Evolutionary conservation across 495 filamentous ascomycete genomes (phyloP).

Genomic region (Aspergillus taichungensis): DNA sequence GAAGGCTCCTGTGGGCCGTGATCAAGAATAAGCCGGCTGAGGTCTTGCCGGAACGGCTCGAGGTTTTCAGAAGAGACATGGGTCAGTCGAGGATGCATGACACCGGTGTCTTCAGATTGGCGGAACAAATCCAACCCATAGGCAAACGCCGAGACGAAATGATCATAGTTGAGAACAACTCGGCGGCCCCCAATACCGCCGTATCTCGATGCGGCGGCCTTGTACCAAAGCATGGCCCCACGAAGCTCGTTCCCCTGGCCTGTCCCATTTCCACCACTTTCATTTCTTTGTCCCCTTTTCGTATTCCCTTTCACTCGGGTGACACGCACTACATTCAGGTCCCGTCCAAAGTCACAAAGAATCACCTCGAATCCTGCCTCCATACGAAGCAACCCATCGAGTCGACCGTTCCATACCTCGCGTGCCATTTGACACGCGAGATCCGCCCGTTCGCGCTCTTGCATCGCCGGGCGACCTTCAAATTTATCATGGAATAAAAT

Average conservation of each 20-base stretch:
- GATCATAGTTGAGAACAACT: slow-evolving; percentile 49
- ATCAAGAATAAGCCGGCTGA: slow-evolving; percentile 29
- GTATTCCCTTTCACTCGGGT: slow-evolving; percentile 15
- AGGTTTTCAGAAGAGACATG: slow-evolving; percentile 28
- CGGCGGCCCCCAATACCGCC: slow-evolving; percentile 46
- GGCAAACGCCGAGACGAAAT: slow-evolving; percentile 50
- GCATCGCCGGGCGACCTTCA: not conserved
- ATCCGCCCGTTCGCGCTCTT: slow-evolving; percentile 39
- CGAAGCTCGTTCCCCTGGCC: not conserved
- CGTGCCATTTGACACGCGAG: slow-evolving; percentile 41
- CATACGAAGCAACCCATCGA: slow-evolving; percentile 58
- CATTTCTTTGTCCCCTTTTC: slow-evolving; percentile 1
- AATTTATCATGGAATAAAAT: slow-evolving; percentile 28
- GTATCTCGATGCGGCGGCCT: slow-evolving; percentile 47
- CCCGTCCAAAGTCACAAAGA: slow-evolving; percentile 50
- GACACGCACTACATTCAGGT: slow-evolving; percentile 22
- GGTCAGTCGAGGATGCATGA: slow-evolving; percentile 38
- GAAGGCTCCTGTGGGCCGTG: slow-evolving; percentile 9
- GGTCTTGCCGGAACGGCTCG: slow-evolving; percentile 30
- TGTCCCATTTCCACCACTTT: slow-evolving; percentile 10
- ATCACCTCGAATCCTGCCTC: slow-evolving; percentile 65
- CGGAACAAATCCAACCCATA: slow-evolving; percentile 47
- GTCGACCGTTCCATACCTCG: slow-evolving; percentile 36
- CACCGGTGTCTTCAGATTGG: slow-evolving; percentile 3
- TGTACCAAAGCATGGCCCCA: slow-evolving; percentile 15